Conservation (phyloP, 495 filamentous ascomycete genomes). For the Neurospora sublineolata region DNA sequence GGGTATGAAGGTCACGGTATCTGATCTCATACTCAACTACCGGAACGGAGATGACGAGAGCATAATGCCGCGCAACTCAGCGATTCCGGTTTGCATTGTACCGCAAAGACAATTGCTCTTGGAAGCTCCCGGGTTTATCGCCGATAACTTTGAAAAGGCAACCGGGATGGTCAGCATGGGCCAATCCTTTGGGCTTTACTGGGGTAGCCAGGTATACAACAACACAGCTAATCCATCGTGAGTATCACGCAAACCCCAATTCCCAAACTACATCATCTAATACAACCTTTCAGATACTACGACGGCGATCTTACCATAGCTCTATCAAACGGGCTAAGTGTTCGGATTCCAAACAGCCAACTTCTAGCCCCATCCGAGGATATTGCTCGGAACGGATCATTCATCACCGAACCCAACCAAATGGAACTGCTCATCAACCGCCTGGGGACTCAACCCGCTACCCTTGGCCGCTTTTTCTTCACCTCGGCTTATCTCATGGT, state of each 20-base stretch:
- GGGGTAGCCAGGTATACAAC: neutral
- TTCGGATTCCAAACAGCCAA: constrained; percentile 24
- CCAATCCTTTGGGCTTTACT: constrained; percentile 1
- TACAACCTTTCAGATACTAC: neutral
- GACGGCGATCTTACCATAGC: constrained; percentile 13
- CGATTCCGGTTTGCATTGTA: constrained; percentile 24
- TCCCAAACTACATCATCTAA: neutral
- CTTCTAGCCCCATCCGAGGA: constrained; percentile 23
- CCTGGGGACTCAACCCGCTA: constrained; percentile 15
- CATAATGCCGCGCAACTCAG: constrained; percentile 17
- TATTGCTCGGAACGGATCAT: constrained; percentile 15
- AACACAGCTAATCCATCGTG: neutral
- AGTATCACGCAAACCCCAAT: neutral
- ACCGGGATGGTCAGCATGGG: constrained; percentile 1
- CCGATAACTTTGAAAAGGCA: constrained; percentile 8
- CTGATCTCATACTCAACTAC: constrained; percentile 9
- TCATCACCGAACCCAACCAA: constrained; percentile 8
- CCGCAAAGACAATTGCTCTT: constrained; percentile 20
- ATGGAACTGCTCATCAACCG: constrained; percentile 17
- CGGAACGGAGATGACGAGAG: constrained; percentile 10
- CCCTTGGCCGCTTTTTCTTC: constrained; percentile 31
- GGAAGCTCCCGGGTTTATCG: constrained; percentile 12
- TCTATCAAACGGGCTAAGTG: constrained; percentile 10
- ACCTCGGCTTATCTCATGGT: constrained; percentile 29
- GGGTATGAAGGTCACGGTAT: constrained; percentile 21